Evolutionary conservation across 768 basidiomycete genomes (phyloP).

Genomic region (Xerocomellus intermedius): DNA sequence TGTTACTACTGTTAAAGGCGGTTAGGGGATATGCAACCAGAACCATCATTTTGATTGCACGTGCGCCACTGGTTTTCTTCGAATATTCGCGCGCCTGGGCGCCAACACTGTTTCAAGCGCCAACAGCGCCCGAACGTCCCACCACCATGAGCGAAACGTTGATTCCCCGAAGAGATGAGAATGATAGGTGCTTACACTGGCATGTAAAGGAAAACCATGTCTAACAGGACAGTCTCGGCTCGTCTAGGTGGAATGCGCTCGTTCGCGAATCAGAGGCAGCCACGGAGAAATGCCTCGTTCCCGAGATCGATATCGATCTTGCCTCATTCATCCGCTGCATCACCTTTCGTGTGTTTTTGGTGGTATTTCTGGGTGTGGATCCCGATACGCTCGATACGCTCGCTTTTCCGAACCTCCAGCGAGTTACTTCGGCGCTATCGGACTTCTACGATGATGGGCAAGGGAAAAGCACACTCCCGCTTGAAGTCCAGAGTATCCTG

Average conservation of each 20-base stretch:
- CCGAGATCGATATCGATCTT: constrained; percentile 26
- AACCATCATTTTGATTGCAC: constrained; percentile 8
- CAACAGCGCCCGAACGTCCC: not conserved
- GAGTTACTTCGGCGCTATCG: constrained; percentile 43
- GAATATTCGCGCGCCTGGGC: constrained; percentile 4
- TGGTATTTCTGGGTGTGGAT: constrained; percentile 40
- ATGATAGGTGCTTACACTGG: constrained; percentile 14
- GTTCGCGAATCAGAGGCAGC: constrained; percentile 10
- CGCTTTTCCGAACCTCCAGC: constrained; percentile 30
- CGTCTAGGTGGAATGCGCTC: constrained; percentile 17
- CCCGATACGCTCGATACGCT: constrained; percentile 18
- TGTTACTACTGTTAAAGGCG: not conserved
- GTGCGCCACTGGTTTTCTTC: constrained; percentile 7
- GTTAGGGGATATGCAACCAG: not conserved
- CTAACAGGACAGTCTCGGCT: constrained; percentile 2
- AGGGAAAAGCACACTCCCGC: constrained; percentile 26
- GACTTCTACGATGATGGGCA: constrained; percentile 39
- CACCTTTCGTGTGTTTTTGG: constrained; percentile 42
- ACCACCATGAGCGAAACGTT: constrained; percentile 3
- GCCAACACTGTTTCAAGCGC: constrained; percentile 9
- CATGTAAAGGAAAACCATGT: not conserved
- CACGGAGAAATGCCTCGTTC: constrained; percentile 11
- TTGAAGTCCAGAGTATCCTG: constrained; percentile 37
- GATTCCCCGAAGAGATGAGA: constrained; percentile 1
- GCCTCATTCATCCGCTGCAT: constrained; percentile 44